Base-by-base conservation (phyloP, 2,329 filamentous ascomycete genomes). In the Ophiosphaerella korrae region DNA sequence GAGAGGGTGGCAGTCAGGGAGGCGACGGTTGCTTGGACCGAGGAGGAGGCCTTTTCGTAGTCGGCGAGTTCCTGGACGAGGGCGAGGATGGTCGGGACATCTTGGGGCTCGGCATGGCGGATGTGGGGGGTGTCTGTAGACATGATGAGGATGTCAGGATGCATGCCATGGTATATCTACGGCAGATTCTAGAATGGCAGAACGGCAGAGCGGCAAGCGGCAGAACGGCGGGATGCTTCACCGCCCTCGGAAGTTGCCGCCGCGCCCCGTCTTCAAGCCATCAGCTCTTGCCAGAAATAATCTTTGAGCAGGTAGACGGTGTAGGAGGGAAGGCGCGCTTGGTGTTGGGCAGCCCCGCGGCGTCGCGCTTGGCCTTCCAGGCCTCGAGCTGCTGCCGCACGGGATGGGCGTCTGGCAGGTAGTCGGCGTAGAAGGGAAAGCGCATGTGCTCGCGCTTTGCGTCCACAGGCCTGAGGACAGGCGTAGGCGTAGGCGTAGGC, bases 61-160 rank as follows among this genome's bases (percentile, higher is more conserved):
- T 87, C 84, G 61, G 93, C 93, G 7, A 97, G 86, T 69, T 92
- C 93, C 47, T 85, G 83, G 75, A 97, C 92, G 67, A 97, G 81
- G 60, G 80, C 76, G 23, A 96, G 84, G 72, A 97, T 96, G n/a
- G 80, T 79, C 21, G 87, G 84, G 50, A 95, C 84, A 67, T 97
- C 93, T 96, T 4, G 18, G 18, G 18, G 18, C 18, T 21, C 80
- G 7, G 86, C 86, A 55, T 86, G 81, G 45, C 83, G 80, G 62
- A 88, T 78, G 21, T 70, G 71, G n/a, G 71, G 59, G 45, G 52
- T 57, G 44, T 57, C 24, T 26, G 24, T 4, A 21, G 18, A 21
- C 18, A 21, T 21, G 18, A 21, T 21, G 18, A 21, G 5, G 18
- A 21, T 21, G 18, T 21, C 18, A 21, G 18, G 18, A 21, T 21